Base-by-base conservation (phyloP, 768 basidiomycete genomes). In the Calocybe gangraenosa region DNA sequence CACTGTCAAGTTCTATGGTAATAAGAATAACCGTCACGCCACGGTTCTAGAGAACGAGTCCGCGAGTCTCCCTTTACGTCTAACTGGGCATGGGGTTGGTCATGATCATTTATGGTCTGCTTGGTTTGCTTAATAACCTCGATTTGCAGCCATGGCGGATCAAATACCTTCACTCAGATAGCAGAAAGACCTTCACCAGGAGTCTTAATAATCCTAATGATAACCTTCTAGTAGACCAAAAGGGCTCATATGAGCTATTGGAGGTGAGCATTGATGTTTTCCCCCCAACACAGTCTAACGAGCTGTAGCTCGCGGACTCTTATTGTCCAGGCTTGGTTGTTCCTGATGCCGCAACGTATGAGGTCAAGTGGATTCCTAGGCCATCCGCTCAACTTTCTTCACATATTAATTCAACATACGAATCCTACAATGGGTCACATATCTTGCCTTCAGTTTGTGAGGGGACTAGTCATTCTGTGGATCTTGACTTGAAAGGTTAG, bases 81-180 rank as follows among this genome's bases (percentile, higher is more conserved):
- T 99, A 41, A 94, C 92, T 15, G 96, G 96, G 4, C 88, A 94
- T 61, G 86, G 83, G 38, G 94, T 95, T 64, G 50, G 83, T 68
- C 3, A 15, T 30, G 35, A 20, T 25, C 34, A 20, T 14, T n/a
- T 35, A 35, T n/a, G 14, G 7, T 7, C 14, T n/a, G 21, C 20
- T 33, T 7, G 5, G 36, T 50, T 7, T 14, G 14, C n/a, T 36
- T 40, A 37, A 31, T 15, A 14, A 50, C 42, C 40, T 42, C 45
- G 18, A 44, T 34, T 33, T 43, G 18, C 54, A 97, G 93, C 92
- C 95, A 6, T 99, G 95, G 95, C 74, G 67, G 11, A 61, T 99
- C 36, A 80, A 76, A 47, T 97, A 94, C 62, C 79, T 80, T 23
- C 74, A 69, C 28, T 58, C 63, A 6, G 75, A 75, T 18, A 67